Evolutionary conservation across 352 stramenopile genomes (phyloP), one percentile per base, ranked within the genome.

Genomic region (Elongisporangium anandrum): DNA sequence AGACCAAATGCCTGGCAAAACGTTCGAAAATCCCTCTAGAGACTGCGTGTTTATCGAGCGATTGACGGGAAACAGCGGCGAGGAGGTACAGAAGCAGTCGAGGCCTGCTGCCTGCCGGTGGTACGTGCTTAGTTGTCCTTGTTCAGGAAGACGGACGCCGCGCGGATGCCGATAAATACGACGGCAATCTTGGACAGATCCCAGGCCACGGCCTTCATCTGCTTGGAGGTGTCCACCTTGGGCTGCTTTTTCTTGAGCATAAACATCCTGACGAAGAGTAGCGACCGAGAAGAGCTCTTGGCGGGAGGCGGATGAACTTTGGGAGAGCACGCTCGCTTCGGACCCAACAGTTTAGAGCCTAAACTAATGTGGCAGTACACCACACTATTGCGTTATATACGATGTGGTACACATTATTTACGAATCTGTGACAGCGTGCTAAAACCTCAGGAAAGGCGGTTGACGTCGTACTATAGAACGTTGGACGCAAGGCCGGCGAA

Each of bases 181-280:
- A 85, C 55, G 17, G 79, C 81, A 58, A 94, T 80, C 76, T 90
- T 92, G 54, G 76, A 76, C 24, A 92, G 59, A 54, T 92, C 85
- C 82, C 78, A 90, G 10, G 61, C 76, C 48, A 90, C 71, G 15
- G 78, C 78, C 68, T 90, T 91, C 63, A 90, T 69, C 67, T 90
- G 80, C 73, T 92, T 87, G 62, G 64, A 69, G 50, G 71, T 75
- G 70, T 94, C 85, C 50, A 92, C 79, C 68, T 90, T 81, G 68
- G 81, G 73, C 69, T 92, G 90, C 78, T 92, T 92, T 78, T 94
- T 94, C 75, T 89, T 90, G 66, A 92, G 82, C 82, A 90, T 88
- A 56, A 92, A 92, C 82, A 92, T 92, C 50, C 29, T 74, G 56
- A 26, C 57, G 56, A 52, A 41, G 29, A 41, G 29, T 41, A 41